A percentile compares a stretch with the other conserved stretches of the same genome.
phyloP scores from a whole-genome alignment of 208 protist genomes.

The Leishmania major region DNA sequence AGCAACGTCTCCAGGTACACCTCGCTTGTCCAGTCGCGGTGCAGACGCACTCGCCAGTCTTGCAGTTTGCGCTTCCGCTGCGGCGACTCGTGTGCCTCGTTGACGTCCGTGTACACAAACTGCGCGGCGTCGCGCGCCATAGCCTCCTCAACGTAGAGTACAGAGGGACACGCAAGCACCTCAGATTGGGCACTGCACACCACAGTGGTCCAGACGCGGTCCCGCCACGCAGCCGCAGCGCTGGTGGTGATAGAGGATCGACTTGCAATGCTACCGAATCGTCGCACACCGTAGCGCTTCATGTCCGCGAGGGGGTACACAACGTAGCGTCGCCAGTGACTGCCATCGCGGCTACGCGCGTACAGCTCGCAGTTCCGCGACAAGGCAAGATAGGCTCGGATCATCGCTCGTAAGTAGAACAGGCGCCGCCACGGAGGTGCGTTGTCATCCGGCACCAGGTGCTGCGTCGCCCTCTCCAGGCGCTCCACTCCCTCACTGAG shows the following conservation, averaged over 20 bases:
- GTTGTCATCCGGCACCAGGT: slow-evolving; percentile 33
- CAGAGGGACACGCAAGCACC: slow-evolving; percentile 59
- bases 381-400: slow-evolving; percentile 54
- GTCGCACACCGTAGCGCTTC: slow-evolving; percentile 51
- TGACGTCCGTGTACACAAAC: slow-evolving; percentile 37
- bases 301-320: slow-evolving; percentile 54
- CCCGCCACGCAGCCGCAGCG: slow-evolving; percentile 19
- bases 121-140: slow-evolving; percentile 36
- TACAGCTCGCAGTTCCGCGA: slow-evolving; percentile 59
- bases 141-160: slow-evolving; percentile 51
- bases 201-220: slow-evolving; percentile 33
- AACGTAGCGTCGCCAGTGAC: slow-evolving; percentile 43
- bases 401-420: slow-evolving; percentile 56
- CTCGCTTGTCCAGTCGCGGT: slow-evolving; percentile 58
- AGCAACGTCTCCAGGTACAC: slow-evolving; percentile 58
- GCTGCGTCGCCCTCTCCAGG: slow-evolving; percentile 61
- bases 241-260: background rate
- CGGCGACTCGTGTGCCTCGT: slow-evolving; percentile 31
- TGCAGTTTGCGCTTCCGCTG: slow-evolving; percentile 25
- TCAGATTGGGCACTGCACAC: slow-evolving; percentile 67
- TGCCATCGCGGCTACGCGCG: slow-evolving; percentile 66
- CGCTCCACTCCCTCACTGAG: slow-evolving; percentile 74
- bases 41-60: slow-evolving; percentile 36
- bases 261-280: slow-evolving; percentile 17
- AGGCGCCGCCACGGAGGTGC: slow-evolving; percentile 32